These are phyloP conservation scores for Mycena amicta DNA, from an alignment of 768 basidiomycete genomes.

Conservation along the genomic window DNA sequence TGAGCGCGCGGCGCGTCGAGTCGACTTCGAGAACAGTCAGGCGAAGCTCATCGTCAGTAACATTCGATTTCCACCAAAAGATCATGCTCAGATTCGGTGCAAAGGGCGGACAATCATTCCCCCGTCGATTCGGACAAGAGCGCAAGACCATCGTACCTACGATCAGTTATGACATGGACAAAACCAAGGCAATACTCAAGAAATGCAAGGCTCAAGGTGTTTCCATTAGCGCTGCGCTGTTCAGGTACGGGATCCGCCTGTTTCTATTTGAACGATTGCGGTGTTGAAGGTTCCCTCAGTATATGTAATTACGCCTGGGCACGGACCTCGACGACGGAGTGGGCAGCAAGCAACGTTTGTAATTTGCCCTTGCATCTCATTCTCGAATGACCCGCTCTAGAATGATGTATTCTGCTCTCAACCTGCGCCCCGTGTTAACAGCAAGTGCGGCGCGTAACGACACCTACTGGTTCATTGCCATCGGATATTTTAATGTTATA, in stretches of 20 bases:
- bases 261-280: no score
- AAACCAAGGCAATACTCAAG: slow-evolving; percentile 64
- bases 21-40: slow-evolving; percentile 61
- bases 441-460: slow-evolving; percentile 46
- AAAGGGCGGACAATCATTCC: slow-evolving; percentile 80
- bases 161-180: slow-evolving; percentile 53
- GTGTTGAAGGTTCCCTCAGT: no score
- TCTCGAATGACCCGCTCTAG: slow-evolving; percentile 31
- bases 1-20: slow-evolving; percentile 45
- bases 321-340: slow-evolving; percentile 46
- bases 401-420: slow-evolving; percentile 87
- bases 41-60: slow-evolving; percentile 54
- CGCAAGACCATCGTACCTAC: slow-evolving; percentile 74
- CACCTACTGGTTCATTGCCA: slow-evolving; percentile 83
- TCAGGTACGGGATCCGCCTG: no score
- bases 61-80: no score
- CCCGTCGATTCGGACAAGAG: slow-evolving; percentile 42
- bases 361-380: no score
- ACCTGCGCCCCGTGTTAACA: slow-evolving; percentile 64
- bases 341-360: slow-evolving; percentile 59
- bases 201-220: slow-evolving; percentile 73
- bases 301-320: slow-evolving; percentile 78
- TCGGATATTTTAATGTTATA: slow-evolving; percentile 81
- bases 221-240: slow-evolving; percentile 68
- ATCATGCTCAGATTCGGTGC: not conserved